Evolutionary conservation across 2,329 filamentous ascomycete species (phyloP).

Genomic region (Lithohypha guttulata): DNA sequence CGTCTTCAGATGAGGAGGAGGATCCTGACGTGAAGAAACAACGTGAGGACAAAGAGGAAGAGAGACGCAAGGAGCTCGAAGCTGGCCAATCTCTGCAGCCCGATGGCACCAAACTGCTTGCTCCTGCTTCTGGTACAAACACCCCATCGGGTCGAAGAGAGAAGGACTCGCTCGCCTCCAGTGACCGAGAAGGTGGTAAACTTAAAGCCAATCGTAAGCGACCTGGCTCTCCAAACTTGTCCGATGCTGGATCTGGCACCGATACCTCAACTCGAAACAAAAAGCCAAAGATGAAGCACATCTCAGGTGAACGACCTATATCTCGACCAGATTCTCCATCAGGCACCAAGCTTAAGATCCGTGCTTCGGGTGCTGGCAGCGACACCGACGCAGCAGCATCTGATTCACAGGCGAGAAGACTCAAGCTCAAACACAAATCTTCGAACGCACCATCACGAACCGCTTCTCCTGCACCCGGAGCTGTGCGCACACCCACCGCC

Average conservation of each 20-base stretch:
- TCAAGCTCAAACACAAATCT: conserved; percentile 2
- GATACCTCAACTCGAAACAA: conserved; percentile 63
- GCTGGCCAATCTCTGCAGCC: conserved; percentile 11
- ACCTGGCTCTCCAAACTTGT: conserved; percentile 73
- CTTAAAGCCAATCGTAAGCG: conserved; percentile 59
- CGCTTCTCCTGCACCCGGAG: not conserved
- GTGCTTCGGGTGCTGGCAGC: conserved; percentile 1
- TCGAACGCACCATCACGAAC: not conserved
- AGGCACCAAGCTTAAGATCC: not conserved
- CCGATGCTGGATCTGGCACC: conserved; percentile 74
- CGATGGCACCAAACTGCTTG: conserved; percentile 43
- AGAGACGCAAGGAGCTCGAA: conserved; percentile 45
- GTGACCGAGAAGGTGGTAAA: conserved; percentile 28
- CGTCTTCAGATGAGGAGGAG: conserved; percentile 51
- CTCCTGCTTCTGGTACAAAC: conserved; percentile 50
- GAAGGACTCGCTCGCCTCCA: conserved; percentile 39
- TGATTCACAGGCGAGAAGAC: conserved; percentile 1
- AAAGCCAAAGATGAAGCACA: conserved; percentile 61
- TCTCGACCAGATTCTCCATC: conserved; percentile 20
- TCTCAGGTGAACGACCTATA: conserved; percentile 37
- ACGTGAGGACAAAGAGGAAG: conserved; percentile 41
- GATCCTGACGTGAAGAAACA: no score
- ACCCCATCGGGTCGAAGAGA: conserved; percentile 50
- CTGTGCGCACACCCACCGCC: not conserved
- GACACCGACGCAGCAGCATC: conserved; percentile 3